Evolutionary conservation across 2,329 filamentous ascomycete species (phyloP).

Genomic region (Phialophora expanda): DNA sequence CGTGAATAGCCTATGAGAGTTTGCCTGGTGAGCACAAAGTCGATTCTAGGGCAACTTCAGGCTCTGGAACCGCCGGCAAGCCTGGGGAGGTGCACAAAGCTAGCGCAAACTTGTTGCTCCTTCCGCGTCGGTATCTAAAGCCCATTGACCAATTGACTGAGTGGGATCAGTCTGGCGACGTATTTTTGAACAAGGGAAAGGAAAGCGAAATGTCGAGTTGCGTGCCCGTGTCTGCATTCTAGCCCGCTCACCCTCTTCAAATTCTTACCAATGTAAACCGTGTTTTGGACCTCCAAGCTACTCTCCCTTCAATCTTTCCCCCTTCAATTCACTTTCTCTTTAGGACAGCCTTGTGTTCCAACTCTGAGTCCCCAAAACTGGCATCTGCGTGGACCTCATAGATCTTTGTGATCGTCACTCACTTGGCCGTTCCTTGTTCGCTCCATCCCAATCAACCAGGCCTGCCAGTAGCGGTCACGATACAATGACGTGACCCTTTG

Average conservation of each 20-base stretch:
- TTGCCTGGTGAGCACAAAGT: not conserved
- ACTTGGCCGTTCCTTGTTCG: slow-evolving; percentile 4
- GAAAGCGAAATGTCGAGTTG: slow-evolving; percentile 16
- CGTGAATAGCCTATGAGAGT: slow-evolving; percentile 2
- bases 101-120: slow-evolving; percentile 19
- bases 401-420: slow-evolving; percentile 12
- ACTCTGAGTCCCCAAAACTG: not conserved
- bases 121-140: slow-evolving; percentile 9
- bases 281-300: slow-evolving; percentile 1
- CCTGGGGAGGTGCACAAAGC: slow-evolving; percentile 16
- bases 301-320: slow-evolving; percentile 6
- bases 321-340: not conserved
- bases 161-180: not conserved
- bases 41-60: slow-evolving; percentile 17
- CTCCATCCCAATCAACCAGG: not conserved
- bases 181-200: slow-evolving; percentile 14
- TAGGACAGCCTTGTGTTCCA: not conserved
- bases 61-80: slow-evolving; percentile 16
- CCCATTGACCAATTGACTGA: slow-evolving; percentile 6
- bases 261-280: slow-evolving; percentile 13
- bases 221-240: slow-evolving; percentile 7
- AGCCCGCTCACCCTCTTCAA: slow-evolving; percentile 1
- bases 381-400: not conserved
- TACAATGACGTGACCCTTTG: slow-evolving; percentile 27
- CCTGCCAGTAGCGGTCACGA: slow-evolving; percentile 13